Evolutionary conservation across 805 yeast genomes (phyloP).

Genomic region (Clavispora phyllophila): DNA sequence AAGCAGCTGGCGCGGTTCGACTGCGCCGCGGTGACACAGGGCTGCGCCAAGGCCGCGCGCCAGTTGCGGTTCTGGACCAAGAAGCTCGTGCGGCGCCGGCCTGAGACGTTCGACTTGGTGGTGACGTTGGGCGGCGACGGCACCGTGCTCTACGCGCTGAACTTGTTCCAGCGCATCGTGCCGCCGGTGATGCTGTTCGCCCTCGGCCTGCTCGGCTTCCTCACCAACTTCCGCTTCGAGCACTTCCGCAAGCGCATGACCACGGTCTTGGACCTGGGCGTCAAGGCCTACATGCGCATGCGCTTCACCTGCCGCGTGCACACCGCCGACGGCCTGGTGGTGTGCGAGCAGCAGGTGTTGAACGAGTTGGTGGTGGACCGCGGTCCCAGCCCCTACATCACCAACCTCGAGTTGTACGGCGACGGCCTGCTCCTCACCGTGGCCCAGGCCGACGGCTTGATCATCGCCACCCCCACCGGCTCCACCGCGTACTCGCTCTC

Average conservation of each 20-base stretch:
- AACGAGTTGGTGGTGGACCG: slow-evolving; percentile 89
- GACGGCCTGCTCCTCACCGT: slow-evolving; percentile 80
- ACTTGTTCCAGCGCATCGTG: slow-evolving; percentile 40
- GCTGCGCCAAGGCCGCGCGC: slow-evolving; percentile 41
- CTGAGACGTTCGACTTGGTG: slow-evolving; percentile 41
- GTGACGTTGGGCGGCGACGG: slow-evolving; percentile 45
- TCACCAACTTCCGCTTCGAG: slow-evolving; percentile 77
- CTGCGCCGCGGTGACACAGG: slow-evolving; percentile 45
- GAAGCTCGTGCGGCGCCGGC: slow-evolving; percentile 43
- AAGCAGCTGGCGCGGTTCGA: slow-evolving; percentile 60
- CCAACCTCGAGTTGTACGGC: slow-evolving; percentile 85
- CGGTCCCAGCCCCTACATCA: slow-evolving; percentile 90
- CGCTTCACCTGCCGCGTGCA: slow-evolving; percentile 77
- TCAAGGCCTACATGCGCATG: slow-evolving; percentile 74
- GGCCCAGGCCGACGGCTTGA: slow-evolving; percentile 91
- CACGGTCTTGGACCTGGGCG: slow-evolving; percentile 62
- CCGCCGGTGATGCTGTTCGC: slow-evolving; percentile 44
- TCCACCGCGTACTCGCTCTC: slow-evolving; percentile 93
- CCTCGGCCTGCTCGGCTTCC: slow-evolving; percentile 39
- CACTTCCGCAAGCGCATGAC: slow-evolving; percentile 58
- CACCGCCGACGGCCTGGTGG: slow-evolving; percentile 45
- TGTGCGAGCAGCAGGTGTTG: slow-evolving; percentile 69
- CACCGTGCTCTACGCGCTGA: slow-evolving; percentile 40
- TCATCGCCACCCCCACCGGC: slow-evolving; percentile 92
- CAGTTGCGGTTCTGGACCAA: slow-evolving; percentile 67